Evolutionary conservation across 306 rosid species (phyloP).

Genomic region (Prunus campanulata): DNA sequence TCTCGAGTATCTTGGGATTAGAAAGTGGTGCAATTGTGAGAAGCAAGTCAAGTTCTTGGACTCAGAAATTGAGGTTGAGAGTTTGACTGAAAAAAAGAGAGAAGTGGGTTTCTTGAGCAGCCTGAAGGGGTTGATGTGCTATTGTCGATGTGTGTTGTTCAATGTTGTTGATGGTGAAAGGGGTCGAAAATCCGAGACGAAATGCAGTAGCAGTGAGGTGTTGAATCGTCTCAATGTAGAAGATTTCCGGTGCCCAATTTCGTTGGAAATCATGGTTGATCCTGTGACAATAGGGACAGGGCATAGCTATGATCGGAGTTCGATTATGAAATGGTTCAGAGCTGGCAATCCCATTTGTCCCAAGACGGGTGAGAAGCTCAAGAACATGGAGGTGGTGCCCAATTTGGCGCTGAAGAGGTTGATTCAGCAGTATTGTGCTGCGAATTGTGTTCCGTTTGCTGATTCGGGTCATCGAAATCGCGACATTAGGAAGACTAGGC

Average conservation of each 20-base stretch:
- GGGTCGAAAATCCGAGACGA: constrained; percentile 27
- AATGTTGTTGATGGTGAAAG: constrained; percentile 38
- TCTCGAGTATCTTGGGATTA: constrained; percentile 57
- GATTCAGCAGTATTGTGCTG: constrained; percentile 50
- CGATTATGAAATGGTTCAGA: constrained; percentile 76
- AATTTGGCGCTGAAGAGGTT: constrained; percentile 53
- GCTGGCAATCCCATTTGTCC: constrained; percentile 68
- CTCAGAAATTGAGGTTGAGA: constrained; percentile 54
- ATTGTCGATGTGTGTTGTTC: constrained; percentile 57
- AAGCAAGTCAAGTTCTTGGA: constrained; percentile 71
- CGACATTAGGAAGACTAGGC: constrained; percentile 22
- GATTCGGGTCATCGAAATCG: constrained; percentile 39
- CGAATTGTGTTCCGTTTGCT: constrained; percentile 37
- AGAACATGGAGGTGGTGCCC: constrained; percentile 52
- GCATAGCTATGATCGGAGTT: constrained; percentile 79
- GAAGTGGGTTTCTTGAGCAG: constrained; percentile 37
- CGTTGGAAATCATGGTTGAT: constrained; percentile 76
- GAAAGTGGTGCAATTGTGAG: constrained; percentile 56
- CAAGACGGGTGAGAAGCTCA: constrained; percentile 64
- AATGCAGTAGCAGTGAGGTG: constrained; percentile 5
- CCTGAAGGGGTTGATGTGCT: constrained; percentile 54
- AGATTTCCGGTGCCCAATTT: constrained; percentile 84
- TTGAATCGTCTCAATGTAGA: constrained; percentile 41
- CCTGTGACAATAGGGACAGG: constrained; percentile 81
- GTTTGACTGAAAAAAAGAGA: constrained; percentile 31